Evolutionary conservation across 306 rosid genomes (phyloP).

Genomic region (Glycine latifolia): DNA sequence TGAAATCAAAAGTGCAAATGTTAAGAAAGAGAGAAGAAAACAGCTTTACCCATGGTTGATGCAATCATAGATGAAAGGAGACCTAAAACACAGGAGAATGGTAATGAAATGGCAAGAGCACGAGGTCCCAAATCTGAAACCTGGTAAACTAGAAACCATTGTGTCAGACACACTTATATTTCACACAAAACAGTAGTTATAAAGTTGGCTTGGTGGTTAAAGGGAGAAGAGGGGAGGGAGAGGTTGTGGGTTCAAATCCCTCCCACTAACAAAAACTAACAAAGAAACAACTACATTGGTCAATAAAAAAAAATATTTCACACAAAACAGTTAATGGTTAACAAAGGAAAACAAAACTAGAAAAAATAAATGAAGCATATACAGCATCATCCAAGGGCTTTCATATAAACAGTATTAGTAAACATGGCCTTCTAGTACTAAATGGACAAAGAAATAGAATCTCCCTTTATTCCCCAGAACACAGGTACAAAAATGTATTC

Average conservation of each 20-base stretch:
- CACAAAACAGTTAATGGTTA: not conserved
- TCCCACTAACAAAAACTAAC: too few species aligned
- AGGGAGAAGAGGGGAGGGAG: too few species aligned
- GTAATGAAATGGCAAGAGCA: conserved; percentile 85
- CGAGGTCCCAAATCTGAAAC: conserved; percentile 84
- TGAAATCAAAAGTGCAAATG: not conserved
- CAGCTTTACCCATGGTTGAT: conserved; percentile 79
- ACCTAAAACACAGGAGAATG: conserved; percentile 80
- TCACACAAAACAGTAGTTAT: not conserved
- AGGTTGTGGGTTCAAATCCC: too few species aligned
- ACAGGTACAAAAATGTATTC: conserved; percentile 13
- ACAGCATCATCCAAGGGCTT: conserved; percentile 26
- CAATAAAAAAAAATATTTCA: not conserved
- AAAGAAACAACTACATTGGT: too few species aligned
- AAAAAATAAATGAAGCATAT: not conserved
- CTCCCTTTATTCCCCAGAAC: not conserved
- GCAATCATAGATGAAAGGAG: conserved; percentile 80
- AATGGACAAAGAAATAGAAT: conserved; percentile 12
- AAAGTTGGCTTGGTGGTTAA: too few species aligned
- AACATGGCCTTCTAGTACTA: not conserved
- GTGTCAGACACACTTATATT: conserved; percentile 41
- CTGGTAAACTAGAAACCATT: conserved; percentile 61
- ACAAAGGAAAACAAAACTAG: conserved; percentile 16
- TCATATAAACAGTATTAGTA: not conserved
- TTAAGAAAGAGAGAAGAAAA: conserved; percentile 35